Evolutionary conservation across 1,284 basidiomycete species (phyloP), one percentile per base, ranked within the genome.

Genomic region (Fomitopsis palustris): DNA sequence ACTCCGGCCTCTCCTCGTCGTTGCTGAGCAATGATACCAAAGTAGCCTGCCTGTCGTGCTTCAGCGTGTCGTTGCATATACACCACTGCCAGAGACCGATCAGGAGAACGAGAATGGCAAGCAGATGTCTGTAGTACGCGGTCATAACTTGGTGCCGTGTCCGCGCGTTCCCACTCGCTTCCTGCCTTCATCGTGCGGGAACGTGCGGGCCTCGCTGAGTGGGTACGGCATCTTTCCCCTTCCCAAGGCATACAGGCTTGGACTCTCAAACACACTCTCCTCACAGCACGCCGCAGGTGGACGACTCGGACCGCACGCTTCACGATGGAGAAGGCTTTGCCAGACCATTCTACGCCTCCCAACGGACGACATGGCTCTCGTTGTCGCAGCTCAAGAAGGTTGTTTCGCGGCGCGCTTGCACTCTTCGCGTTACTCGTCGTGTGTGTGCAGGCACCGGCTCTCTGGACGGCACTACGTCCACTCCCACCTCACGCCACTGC

Each of bases 401-500:
- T 35, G 19, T 23, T 45, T 25, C 23, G 23, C 12, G 41, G 39
- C 7, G 9, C 31, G 4, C 42, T 55, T n/a, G 25, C 17, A 23
- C 19, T 55, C 23, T 4, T 38, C 2, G 31, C 39, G 35, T 21
- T 42, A 14, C 16, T 42, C 8, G 9, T 33, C 10, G 38, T 55
- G 7, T 42, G 3, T 19, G 8, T 23, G 19, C 42, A 29, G n/a
- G 25, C 16, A 5, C 31, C 42, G 14, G 45, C 29, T 2, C 19
- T 56, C 2, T 47, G 37, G 14, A 23, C 43, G 33, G 55, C 45
- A 29, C 19, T 56, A 33, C 45, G 27, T 39, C 38, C 56, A 19
- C 53, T 65, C 3, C 66, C 68, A 17, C 56, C 63, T 10, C 66
- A 70, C 17, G 68, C 65, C 0, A 39, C 61, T 12, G 42, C 63